Conservation (phyloP, 2,329 filamentous ascomycete genomes). For the Fusarium falciforme region DNA sequence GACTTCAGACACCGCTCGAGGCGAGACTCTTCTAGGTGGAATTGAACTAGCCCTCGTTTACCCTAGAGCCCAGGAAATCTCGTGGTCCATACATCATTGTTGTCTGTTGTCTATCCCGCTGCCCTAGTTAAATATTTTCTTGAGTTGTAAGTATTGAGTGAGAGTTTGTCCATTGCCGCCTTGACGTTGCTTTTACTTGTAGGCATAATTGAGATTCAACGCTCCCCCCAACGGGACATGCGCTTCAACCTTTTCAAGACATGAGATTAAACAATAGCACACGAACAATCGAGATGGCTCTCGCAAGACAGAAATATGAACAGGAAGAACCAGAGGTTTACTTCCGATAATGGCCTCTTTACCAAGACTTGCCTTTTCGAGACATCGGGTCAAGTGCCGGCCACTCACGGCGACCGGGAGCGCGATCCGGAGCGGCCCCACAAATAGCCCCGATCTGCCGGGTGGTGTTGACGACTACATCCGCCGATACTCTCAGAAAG, state of each 20-base stretch:
- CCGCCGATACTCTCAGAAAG: not conserved
- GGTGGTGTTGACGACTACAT: not conserved
- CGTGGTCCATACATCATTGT: not conserved
- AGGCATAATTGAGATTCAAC: not conserved
- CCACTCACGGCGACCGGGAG: slow-evolving; percentile 24
- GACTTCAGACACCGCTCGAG: not conserved
- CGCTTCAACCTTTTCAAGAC: not conserved
- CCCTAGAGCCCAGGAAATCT: not conserved
- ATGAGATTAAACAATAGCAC: not conserved
- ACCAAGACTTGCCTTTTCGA: slow-evolving; percentile 16
- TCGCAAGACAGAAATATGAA: too few species aligned
- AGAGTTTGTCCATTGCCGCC: not conserved
- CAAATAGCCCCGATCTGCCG: slow-evolving; percentile 7
- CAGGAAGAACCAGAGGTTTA: too few species aligned
- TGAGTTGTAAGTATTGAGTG: not conserved
- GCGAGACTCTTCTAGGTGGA: not conserved
- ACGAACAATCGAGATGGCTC: not conserved
- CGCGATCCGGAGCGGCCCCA: slow-evolving; percentile 18
- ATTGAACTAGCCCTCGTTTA: not conserved
- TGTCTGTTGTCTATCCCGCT: not conserved
- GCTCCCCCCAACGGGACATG: not conserved
- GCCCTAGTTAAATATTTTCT: not conserved
- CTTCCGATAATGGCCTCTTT: not conserved
- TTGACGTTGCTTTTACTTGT: not conserved
- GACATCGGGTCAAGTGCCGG: not conserved